phyloP scores from a whole-genome alignment of 2,329 filamentous ascomycete species.

The Cladobotryum mycophilum region DNA sequence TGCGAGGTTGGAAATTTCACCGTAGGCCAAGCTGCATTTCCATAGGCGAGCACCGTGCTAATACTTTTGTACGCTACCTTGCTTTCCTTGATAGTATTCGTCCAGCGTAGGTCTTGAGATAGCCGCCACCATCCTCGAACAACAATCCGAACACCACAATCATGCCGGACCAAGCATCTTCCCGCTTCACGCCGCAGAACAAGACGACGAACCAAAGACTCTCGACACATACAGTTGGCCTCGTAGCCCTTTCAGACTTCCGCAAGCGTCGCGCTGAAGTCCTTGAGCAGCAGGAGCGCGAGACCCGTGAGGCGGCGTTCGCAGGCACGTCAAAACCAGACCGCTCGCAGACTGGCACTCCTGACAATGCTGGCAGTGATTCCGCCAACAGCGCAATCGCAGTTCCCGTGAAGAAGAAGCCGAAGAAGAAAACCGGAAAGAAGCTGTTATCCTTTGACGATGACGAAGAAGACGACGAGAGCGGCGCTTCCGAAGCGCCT shows the following conservation, averaged over 20 bases:
- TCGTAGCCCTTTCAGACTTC: conserved; percentile 88
- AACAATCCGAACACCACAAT: not conserved
- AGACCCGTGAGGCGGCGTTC: conserved; percentile 59
- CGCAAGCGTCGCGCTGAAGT: conserved; percentile 92
- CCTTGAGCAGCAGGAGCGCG: conserved; percentile 82
- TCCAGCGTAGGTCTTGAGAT: too few species aligned
- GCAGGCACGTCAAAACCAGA: conserved; percentile 42
- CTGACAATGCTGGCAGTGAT: conserved; percentile 36
- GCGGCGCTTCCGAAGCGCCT: conserved; percentile 11
- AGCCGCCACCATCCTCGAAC: too few species aligned
- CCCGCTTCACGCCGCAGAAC: conserved; percentile 69
- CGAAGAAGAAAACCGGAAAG: conserved; percentile 40
- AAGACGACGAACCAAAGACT: conserved; percentile 74
- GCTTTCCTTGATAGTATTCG: not conserved
- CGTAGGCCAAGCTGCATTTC: not conserved
- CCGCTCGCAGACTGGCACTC: conserved; percentile 42
- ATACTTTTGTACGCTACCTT: too few species aligned
- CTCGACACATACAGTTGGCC: conserved; percentile 80
- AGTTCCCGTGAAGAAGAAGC: conserved; percentile 23
- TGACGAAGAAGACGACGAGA: conserved; percentile 42
- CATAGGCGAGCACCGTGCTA: not conserved
- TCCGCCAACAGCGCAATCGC: conserved; percentile 17
- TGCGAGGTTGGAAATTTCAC: not conserved
- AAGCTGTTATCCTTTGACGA: conserved; percentile 58
- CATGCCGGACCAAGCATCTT: conserved; percentile 23